Evolutionary conservation across 345 rosid species (phyloP).

Genomic region (Corchorus olitorius): DNA sequence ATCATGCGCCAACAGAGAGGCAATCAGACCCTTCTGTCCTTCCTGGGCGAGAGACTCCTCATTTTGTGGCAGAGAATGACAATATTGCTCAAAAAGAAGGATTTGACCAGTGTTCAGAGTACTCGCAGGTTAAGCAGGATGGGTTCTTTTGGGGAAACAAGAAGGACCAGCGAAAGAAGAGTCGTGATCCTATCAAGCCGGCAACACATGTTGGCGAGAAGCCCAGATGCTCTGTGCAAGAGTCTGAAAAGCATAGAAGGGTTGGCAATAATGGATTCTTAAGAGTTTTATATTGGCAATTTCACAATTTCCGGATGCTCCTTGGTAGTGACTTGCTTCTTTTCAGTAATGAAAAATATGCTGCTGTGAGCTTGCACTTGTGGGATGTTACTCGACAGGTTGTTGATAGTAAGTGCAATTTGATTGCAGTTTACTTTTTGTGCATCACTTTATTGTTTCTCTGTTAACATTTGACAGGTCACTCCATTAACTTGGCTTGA

Average conservation of each 20-base stretch:
- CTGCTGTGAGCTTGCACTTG: constrained; percentile 94
- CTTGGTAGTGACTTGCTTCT: constrained; percentile 93
- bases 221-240: constrained; percentile 66
- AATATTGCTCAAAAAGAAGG: constrained; percentile 44
- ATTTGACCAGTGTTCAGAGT: constrained; percentile 39
- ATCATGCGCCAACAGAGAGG: constrained; percentile 48
- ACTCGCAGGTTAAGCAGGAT: constrained; percentile 57
- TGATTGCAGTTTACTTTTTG: constrained; percentile 13
- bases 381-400: constrained; percentile 91
- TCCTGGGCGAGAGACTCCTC: constrained; percentile 50
- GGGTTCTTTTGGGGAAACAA: constrained; percentile 57
- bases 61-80: constrained; percentile 46
- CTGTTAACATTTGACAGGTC: constrained; percentile 45
- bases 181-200: constrained; percentile 52
- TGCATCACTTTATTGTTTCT: constrained; percentile 15
- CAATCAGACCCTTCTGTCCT: constrained; percentile 61
- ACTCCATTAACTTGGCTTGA: constrained; percentile 96
- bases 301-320: constrained; percentile 96
- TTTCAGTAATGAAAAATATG: constrained; percentile 90
- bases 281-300: constrained; percentile 90
- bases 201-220: constrained; percentile 75
- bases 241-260: constrained; percentile 80
- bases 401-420: constrained; percentile 14
- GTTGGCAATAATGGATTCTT: constrained; percentile 71
- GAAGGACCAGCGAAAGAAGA: constrained; percentile 55